Conservation (phyloP, 352 stramenopile genomes). For the Phytophthora capsici region DNA sequence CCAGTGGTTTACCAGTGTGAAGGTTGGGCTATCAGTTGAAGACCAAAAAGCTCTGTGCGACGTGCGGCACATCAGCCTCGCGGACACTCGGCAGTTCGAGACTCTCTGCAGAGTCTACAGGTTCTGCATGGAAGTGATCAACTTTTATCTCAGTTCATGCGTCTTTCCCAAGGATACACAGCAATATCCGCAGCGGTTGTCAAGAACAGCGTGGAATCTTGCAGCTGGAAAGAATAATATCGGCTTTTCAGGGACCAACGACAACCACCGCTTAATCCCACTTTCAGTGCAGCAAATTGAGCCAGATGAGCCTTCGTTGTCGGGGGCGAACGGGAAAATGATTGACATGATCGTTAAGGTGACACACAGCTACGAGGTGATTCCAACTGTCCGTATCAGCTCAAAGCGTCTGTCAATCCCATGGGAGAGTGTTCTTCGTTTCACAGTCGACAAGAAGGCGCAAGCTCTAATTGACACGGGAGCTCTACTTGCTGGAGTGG, state of each 20-base stretch:
- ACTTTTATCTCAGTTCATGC: constrained; percentile 85
- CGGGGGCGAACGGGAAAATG: constrained; percentile 89
- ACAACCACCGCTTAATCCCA: constrained; percentile 84
- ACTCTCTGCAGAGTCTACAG: constrained; percentile 57
- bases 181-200: constrained; percentile 79
- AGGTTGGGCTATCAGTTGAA: constrained; percentile 12
- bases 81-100: constrained; percentile 71
- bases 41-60: constrained; percentile 46
- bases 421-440: constrained; percentile 57
- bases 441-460: constrained; percentile 44
- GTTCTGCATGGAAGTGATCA: constrained; percentile 76
- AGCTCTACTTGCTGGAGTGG: constrained; percentile 75
- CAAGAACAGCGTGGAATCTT: constrained; percentile 85
- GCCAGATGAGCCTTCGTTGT: constrained; percentile 53
- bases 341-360: constrained; percentile 70
- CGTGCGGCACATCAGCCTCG: constrained; percentile 78
- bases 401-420: constrained; percentile 8
- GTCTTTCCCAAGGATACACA: constrained; percentile 87
- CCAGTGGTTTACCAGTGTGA: constrained; percentile 65
- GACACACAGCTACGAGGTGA: constrained; percentile 44
- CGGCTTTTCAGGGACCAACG: constrained; percentile 92
- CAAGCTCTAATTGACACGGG: constrained; percentile 89
- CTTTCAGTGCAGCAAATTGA: constrained; percentile 72
- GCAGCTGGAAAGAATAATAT: constrained; percentile 64
- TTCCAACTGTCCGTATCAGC: constrained; percentile 5